phyloP scores from a whole-genome alignment of 805 yeast species.

The Kluyveromyces dobzhanskii region DNA sequence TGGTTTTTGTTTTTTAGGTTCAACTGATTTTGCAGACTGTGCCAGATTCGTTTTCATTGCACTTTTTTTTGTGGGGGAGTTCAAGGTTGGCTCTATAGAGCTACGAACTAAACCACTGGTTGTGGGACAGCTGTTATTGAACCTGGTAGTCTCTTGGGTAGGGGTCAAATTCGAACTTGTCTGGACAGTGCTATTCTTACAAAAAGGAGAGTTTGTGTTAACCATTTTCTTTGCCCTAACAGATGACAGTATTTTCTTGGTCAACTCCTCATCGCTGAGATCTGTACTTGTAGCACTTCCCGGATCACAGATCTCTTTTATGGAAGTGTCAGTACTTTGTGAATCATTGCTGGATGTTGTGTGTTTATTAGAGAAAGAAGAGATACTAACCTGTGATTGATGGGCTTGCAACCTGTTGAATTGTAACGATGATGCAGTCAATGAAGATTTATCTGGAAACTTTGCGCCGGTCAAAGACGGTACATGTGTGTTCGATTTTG shows the following conservation, averaged over 20 bases:
- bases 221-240: not conserved
- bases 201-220: too few species aligned
- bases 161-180: too few species aligned
- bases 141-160: too few species aligned
- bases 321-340: conserved; percentile 1
- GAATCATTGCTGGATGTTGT: conserved; percentile 3
- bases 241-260: not conserved
- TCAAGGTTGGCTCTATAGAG: too few species aligned
- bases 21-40: too few species aligned
- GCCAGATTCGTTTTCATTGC: too few species aligned
- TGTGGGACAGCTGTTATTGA: not conserved
- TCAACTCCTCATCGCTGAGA: conserved; percentile 1
- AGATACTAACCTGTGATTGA: conserved; percentile 1
- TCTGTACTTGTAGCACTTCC: conserved; percentile 4
- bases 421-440: not conserved
- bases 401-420: not conserved
- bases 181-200: too few species aligned
- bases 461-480: not conserved
- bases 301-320: not conserved
- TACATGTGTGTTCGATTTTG: not conserved
- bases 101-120: too few species aligned
- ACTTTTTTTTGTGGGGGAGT: too few species aligned
- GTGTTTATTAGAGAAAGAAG: conserved; percentile 1
- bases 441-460: not conserved
- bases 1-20: too few species aligned